Evolutionary conservation across 108 stramenopile species (phyloP), one percentile per base, ranked within the genome.

Genomic region (Pseudonitzschia pungens): DNA sequence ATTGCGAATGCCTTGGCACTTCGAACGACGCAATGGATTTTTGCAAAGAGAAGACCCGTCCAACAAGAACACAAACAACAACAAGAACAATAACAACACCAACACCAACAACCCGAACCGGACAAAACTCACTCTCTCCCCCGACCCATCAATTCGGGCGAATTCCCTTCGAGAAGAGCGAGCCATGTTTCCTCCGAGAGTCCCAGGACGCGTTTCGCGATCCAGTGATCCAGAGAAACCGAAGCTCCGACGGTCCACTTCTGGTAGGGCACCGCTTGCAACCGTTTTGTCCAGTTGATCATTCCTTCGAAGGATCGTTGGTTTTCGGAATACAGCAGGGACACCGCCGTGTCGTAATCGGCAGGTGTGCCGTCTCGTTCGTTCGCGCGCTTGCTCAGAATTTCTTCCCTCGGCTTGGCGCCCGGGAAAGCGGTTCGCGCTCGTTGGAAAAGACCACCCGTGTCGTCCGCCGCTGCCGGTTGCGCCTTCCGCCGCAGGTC

Each of bases 201-300:
- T 20, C 79, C 81, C 48, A 94, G 73, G 20, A 94, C 84, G 24
- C 86, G 76, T 22, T 84, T 74, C 62, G 92, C 92, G 68, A 94
- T 91, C 92, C 92, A 94, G 65, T 94, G 92, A 85, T 94, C 92
- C 43, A 94, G 77, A 12, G 92, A 89, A 21, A 84, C 83, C 41
- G 92, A 77, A 8, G 92, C 90, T 62, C 92, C 92, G 11, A 94
- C 81, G 11, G 90, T 94, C 92, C 92, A 94, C 65, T 85, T 76
- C 8, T 62, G 24, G 72, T 94, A 94, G 2, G 92, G 90, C 24
- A 91, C 88, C 40, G 87, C 84, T 45, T 83, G 79, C 36, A 94
- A 71, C 6, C 89, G 79, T 22, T 89, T 53, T 6, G 83, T 81
- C 92, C 92, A 94, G 26, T 81, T 81, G 73, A 83, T 83, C 63